phyloP scores from a whole-genome alignment of 2,329 filamentous ascomycete species.

The Fusarium guadeloupense region DNA sequence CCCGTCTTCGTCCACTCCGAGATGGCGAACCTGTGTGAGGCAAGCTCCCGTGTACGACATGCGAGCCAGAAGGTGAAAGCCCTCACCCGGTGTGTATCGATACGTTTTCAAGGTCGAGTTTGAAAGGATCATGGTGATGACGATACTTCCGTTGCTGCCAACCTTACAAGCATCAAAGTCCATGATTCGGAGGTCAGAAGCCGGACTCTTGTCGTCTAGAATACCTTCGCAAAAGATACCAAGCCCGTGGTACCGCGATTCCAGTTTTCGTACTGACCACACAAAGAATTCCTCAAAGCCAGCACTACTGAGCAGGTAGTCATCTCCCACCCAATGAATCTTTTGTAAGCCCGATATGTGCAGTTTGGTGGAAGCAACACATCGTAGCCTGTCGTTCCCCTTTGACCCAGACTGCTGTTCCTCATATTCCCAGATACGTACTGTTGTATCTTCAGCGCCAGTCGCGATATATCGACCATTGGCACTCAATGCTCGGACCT shows the following conservation, averaged over 20 bases:
- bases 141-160: conserved; percentile 51
- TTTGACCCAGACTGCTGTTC: conserved; percentile 15
- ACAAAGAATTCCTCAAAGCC: conserved; percentile 90
- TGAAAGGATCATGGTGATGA: conserved; percentile 80
- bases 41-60: conserved; percentile 77
- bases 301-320: conserved; percentile 83
- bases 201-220: conserved; percentile 59
- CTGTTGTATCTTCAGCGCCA: conserved; percentile 76
- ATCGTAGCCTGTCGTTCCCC: conserved; percentile 49
- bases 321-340: conserved; percentile 76
- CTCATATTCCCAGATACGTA: conserved; percentile 74
- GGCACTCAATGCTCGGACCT: conserved; percentile 70
- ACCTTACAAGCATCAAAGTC: conserved; percentile 70
- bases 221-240: conserved; percentile 66
- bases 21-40: conserved; percentile 70
- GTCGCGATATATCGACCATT: conserved; percentile 63
- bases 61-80: conserved; percentile 61
- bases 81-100: conserved; percentile 52
- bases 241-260: conserved; percentile 59
- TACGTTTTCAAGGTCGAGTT: conserved; percentile 80
- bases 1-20: conserved; percentile 44
- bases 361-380: conserved; percentile 73
- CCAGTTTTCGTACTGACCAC: conserved; percentile 73
- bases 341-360: conserved; percentile 88
- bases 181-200: conserved; percentile 80